Evolutionary conservation across 345 rosid genomes (phyloP), one percentile per base, ranked within the genome.

Genomic region (Acer negundo): DNA sequence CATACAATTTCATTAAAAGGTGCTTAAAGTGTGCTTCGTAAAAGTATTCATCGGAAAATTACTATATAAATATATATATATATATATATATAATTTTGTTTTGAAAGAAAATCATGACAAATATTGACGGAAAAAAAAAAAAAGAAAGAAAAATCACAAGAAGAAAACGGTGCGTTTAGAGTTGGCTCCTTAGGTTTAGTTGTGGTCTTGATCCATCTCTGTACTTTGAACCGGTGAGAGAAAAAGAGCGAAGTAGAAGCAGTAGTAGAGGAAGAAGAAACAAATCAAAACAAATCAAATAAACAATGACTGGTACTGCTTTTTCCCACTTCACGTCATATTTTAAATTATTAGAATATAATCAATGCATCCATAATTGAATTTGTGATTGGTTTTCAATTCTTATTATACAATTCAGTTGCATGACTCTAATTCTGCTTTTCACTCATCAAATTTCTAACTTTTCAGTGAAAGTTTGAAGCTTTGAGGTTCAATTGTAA

Each of bases 271-370:
- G 11, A 22, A 38, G 49, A 15, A 23, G 35, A 22, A 53, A 20
- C 17, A 2, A 15, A 66, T 20, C 24, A 3, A 46, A 75, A 28
- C 28, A 17, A 11, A 35, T 66, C 51, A 66, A 46, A 38, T n/a
- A 51, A 59, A 67, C 72, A 35, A 75, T 75, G 78, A 75, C 72
- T 2, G 78, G 78, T 75, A 75, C n/a, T 64, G 19, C 58, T 74
- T 20, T 9, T 16, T 24, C 56, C 56, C 13, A 19, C 63, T 69
- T 47, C 23, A 19, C 6, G 24, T 19, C 49, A 2, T 22, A 28
- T 56, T 35, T 72, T 35, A 6, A 23, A 22, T 62, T 24, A 8
- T 15, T 55, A 44, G 40, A 19, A 42, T 9, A 11, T 40, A 62
- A 74, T 62, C 31, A 10, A n/a, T 10, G 10, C 23, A 67, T 26